A percentile compares a stretch with the other conserved stretches of the same genome.
phyloP scores from a whole-genome alignment of 768 basidiomycete species.

The Suillus tomentosus region DNA sequence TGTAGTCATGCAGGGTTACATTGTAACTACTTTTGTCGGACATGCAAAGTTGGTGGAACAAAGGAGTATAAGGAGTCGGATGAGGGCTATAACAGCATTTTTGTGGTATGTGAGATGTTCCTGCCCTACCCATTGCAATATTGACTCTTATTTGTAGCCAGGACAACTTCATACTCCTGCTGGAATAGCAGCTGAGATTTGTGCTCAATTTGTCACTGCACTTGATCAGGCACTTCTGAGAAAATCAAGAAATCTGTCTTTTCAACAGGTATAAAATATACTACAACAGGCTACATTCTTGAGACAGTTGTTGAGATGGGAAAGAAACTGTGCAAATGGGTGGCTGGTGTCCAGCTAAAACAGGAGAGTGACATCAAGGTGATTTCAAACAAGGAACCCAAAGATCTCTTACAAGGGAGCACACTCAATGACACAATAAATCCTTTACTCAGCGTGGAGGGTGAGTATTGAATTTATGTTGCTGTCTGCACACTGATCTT shows the following conservation, averaged over 20 bases:
- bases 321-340: constrained; percentile 11
- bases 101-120: too few relatives aligned
- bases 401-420: background rate
- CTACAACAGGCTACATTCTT: background rate
- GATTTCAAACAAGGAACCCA: constrained; percentile 6
- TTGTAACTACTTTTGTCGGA: constrained; percentile 36
- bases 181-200: constrained; percentile 6
- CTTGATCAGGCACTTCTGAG: background rate
- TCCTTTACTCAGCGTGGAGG: constrained; percentile 10
- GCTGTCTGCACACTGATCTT: too few relatives aligned
- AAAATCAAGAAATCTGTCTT: constrained; percentile 8
- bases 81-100: too few relatives aligned
- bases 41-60: constrained; percentile 34
- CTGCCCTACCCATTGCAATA: too few relatives aligned
- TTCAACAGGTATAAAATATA: constrained; percentile 6
- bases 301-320: constrained; percentile 8
- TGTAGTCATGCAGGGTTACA: constrained; percentile 35
- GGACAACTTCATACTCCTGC: constrained; percentile 9
- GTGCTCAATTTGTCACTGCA: constrained; percentile 4
- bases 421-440: constrained; percentile 6
- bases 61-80: constrained; percentile 24
- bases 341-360: background rate
- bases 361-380: constrained; percentile 6
- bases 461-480: too few relatives aligned
- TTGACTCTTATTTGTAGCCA: background rate